Base-by-base conservation (phyloP, 164 flowering plant genomes). In the Piper betle region DNA sequence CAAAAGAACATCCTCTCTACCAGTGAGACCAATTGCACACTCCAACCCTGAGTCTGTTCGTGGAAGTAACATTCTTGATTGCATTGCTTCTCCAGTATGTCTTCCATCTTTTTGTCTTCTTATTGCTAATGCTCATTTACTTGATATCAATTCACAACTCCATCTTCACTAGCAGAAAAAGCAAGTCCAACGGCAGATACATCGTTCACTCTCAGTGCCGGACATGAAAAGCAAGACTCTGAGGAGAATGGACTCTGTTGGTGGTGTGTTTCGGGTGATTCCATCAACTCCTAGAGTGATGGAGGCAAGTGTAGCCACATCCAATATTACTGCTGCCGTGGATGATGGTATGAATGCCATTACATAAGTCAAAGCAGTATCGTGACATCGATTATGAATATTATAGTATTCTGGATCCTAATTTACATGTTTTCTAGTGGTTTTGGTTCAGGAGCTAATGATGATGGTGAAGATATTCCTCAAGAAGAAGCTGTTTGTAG, bases 401-500 rank as follows among this genome's bases (percentile, higher is more conserved):
- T 25, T 0, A 25, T 25, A 25, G 56, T 50, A 43, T 70, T 64
- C 37, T 25, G 62, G 65, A 64, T 46, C 61, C 63, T 57, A 48
- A 66, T 68, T 57, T 63, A 58, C 58, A 55, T 55, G 66, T 77
- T 66, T 74, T 72, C 57, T 19, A 61, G 65, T 69, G 37, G 62
- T 55, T 42, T 6, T 73, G 66, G 39, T 71, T 56, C 86, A 84
- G 97, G 79, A 62, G 68, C 68, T 19, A 65, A 75, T 46, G 85
- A 78, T 62, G 81, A 68, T 60, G 95, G 91, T 62, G 99, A 90
- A 74, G 95, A 93, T 71, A 93, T 93, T 68, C 84, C 95, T 39
- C 92, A 84, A 80, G 97, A 90, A 65, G 94, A 86, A 72, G 98
- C 97, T 62, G 98, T 93, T 57, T 90, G 98, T 70, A 77, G 99